phyloP scores from a whole-genome alignment of 2,329 filamentous ascomycete species.

The Periglandula ipomoeae region DNA sequence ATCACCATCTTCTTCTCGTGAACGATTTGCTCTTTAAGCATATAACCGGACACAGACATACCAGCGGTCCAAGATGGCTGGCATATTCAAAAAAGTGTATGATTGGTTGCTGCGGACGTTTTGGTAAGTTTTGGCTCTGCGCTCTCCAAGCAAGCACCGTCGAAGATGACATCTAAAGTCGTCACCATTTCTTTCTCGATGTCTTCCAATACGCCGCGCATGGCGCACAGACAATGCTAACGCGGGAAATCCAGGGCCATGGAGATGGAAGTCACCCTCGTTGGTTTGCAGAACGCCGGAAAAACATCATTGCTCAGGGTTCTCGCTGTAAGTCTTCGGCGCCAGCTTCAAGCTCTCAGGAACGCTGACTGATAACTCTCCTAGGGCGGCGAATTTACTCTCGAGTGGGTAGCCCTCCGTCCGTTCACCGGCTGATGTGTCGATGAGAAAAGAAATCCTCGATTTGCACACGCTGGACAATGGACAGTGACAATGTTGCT shows the following conservation, averaged over 20 bases:
- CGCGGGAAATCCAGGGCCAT: constrained; percentile 60
- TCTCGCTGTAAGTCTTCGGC: constrained; percentile 65
- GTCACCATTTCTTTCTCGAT: constrained; percentile 3
- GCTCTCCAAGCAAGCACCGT: background rate
- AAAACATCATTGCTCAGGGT: constrained; percentile 94
- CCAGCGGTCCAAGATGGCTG: constrained; percentile 56
- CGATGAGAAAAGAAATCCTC: background rate
- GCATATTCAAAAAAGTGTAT: constrained; percentile 88
- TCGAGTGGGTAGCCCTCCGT: constrained; percentile 63
- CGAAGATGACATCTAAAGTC: constrained; percentile 1
- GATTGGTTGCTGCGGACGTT: constrained; percentile 97
- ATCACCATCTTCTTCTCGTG: background rate
- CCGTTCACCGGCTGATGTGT: background rate
- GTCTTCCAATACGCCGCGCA: background rate
- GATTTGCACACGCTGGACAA: background rate
- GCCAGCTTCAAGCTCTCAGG: too few relatives aligned
- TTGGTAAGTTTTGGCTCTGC: constrained; percentile 55
- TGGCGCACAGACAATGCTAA: constrained; percentile 11
- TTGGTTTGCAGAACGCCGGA: constrained; percentile 94
- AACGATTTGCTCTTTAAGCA: background rate
- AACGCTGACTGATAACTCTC: background rate
- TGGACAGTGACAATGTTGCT: background rate
- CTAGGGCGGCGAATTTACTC: constrained; percentile 94
- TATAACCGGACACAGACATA: background rate
- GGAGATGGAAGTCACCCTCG: constrained; percentile 99